A percentile compares a stretch with the other conserved stretches of the same genome.
These are phyloP conservation scores for Friedmanniomyces endolithicus DNA, from an alignment of 495 filamentous ascomycete genomes.

Conservation along the genomic window DNA sequence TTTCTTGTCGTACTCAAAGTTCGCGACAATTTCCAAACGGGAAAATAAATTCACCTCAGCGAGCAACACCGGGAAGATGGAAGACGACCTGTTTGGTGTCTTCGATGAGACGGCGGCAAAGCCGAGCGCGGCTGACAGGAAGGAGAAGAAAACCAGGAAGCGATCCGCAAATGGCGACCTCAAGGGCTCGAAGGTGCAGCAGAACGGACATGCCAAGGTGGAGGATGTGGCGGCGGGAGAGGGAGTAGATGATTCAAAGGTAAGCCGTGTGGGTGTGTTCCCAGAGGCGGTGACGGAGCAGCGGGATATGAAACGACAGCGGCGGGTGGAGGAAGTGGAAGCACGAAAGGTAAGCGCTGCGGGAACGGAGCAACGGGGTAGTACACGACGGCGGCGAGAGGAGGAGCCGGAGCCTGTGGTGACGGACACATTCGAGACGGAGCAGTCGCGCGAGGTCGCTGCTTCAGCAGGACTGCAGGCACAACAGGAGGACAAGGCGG, in stretches of 20 bases:
- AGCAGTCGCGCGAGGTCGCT: slow-evolving; percentile 77
- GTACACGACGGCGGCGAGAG: slow-evolving; percentile 66
- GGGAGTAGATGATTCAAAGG: slow-evolving; percentile 18
- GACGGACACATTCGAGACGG: slow-evolving; percentile 91
- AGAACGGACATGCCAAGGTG: slow-evolving; percentile 8
- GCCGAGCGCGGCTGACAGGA: slow-evolving; percentile 5
- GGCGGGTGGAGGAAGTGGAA: no score
- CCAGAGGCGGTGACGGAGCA: slow-evolving; percentile 26
- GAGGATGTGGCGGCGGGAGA: slow-evolving; percentile 29
- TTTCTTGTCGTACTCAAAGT: no score
- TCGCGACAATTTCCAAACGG: no score
- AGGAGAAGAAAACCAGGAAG: slow-evolving; percentile 32
- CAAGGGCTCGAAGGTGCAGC: not conserved
- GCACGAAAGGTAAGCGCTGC: slow-evolving; percentile 26
- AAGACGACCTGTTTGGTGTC: slow-evolving; percentile 32
- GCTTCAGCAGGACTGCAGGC: slow-evolving; percentile 69
- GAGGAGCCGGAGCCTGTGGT: slow-evolving; percentile 67
- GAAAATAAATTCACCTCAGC: no score
- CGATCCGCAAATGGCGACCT: slow-evolving; percentile 58
- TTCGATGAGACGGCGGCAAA: slow-evolving; percentile 25
- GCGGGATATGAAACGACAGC: no score
- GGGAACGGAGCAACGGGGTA: slow-evolving; percentile 37
- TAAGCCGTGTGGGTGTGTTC: slow-evolving; percentile 29
- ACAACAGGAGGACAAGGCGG: slow-evolving; percentile 43
- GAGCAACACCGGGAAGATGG: not conserved